Evolutionary conservation across 2,329 filamentous ascomycete species (phyloP).

Genomic region (Tympanopsis confertula): DNA sequence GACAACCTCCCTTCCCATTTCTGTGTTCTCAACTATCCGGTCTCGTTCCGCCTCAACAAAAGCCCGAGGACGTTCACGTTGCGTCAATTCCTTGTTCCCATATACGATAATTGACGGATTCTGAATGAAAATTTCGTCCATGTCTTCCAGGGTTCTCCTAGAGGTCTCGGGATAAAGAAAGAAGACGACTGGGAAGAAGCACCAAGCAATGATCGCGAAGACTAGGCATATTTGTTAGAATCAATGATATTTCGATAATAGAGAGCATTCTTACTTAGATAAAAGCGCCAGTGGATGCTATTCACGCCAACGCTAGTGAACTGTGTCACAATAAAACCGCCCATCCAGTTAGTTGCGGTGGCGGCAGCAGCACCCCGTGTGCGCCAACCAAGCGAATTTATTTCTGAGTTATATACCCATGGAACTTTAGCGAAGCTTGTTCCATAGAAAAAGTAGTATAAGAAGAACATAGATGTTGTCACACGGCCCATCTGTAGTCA

Average conservation of each 20-base stretch:
- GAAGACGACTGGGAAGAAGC: slow-evolving; percentile 5
- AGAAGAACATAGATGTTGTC: slow-evolving; percentile 25
- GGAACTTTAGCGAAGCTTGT: slow-evolving; percentile 28
- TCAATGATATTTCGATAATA: not conserved
- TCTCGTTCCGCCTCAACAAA: slow-evolving; percentile 21
- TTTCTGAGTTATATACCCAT: slow-evolving; percentile 26
- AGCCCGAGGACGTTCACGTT: slow-evolving; percentile 19
- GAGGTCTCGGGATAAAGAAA: slow-evolving; percentile 17
- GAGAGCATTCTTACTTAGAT: slow-evolving; percentile 18
- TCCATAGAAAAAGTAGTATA: slow-evolving; percentile 30
- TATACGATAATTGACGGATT: slow-evolving; percentile 18
- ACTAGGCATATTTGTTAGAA: slow-evolving; percentile 8
- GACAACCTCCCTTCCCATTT: too few species aligned
- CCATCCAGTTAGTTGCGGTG: slow-evolving; percentile 30
- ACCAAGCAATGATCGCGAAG: slow-evolving; percentile 10
- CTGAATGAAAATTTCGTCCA: slow-evolving; percentile 19
- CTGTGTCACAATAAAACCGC: slow-evolving; percentile 28
- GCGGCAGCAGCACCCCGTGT: slow-evolving; percentile 25
- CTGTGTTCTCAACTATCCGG: slow-evolving; percentile 13
- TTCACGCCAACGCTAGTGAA: slow-evolving; percentile 29
- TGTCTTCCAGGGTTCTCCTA: too few species aligned
- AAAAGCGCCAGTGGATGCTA: slow-evolving; percentile 27
- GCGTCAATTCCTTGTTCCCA: slow-evolving; percentile 16
- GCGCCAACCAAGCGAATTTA: slow-evolving; percentile 25
- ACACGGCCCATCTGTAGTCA: slow-evolving; percentile 26